These are phyloP conservation scores for Solanum aculeatissimum DNA, from an alignment of 305 asterid genomes.

Conservation along the genomic window DNA sequence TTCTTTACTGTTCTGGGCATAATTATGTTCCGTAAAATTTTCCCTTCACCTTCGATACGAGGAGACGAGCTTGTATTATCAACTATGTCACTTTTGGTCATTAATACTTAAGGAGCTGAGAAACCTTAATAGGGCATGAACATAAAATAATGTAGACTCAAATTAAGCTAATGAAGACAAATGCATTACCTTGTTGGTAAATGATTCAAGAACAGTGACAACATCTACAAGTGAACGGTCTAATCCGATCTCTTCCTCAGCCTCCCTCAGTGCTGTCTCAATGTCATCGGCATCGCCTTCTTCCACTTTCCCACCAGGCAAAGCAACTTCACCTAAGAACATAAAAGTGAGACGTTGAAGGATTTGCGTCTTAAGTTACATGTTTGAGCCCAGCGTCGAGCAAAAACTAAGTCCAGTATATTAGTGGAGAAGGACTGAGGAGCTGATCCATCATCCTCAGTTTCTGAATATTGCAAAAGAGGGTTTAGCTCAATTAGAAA, in stretches of 20 bases:
- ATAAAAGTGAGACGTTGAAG: not conserved
- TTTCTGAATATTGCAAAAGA: not conserved
- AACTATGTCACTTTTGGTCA: not conserved
- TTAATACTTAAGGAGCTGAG: not conserved
- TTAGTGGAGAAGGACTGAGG: not conserved
- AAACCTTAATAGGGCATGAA: not conserved
- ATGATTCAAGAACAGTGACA: slow-evolving; percentile 50
- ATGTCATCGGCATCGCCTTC: slow-evolving; percentile 41
- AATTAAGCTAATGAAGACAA: not conserved
- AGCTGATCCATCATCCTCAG: not conserved
- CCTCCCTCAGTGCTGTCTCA: slow-evolving; percentile 71
- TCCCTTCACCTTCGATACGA: not conserved
- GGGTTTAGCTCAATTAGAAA: not conserved
- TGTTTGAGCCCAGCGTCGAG: not conserved
- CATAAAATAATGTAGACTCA: not conserved
- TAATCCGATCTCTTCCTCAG: slow-evolving; percentile 78
- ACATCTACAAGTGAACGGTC: slow-evolving; percentile 66
- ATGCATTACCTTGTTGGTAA: slow-evolving; percentile 30
- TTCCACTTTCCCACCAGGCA: slow-evolving; percentile 83
- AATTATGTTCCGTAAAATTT: not conserved
- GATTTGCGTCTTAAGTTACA: not conserved
- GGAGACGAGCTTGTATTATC: not conserved
- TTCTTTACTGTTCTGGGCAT: not conserved
- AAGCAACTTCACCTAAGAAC: slow-evolving; percentile 64
- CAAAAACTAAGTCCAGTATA: too few species aligned